Percentiles rank a stretch among this genome's conserved stretches.
Evolutionary conservation across 2,329 filamentous ascomycete genomes (phyloP).

Genomic region (Westerdykella sp.): DNA sequence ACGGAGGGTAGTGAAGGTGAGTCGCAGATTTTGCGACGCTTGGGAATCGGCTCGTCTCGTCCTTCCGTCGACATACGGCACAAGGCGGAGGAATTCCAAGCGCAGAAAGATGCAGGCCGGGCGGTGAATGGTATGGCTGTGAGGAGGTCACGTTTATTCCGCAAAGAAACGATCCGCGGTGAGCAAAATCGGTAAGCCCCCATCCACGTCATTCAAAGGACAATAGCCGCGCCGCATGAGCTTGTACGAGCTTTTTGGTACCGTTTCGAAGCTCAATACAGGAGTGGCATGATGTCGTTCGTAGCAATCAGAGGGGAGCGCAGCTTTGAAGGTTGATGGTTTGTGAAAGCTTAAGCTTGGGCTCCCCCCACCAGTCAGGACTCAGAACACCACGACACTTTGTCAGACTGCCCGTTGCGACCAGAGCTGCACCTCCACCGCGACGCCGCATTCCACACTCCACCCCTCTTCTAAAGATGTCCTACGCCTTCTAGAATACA

Average conservation of each 20-base stretch:
- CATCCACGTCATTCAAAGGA: slow-evolving; percentile 9
- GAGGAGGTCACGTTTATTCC: slow-evolving; percentile 15
- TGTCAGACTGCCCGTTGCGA: slow-evolving; percentile 4
- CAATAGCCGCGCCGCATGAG: no score
- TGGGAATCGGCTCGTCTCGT: slow-evolving; percentile 23
- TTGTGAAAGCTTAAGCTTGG: slow-evolving; percentile 1
- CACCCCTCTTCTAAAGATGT: slow-evolving; percentile 6
- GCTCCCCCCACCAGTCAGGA: not conserved
- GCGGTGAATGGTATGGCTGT: slow-evolving; percentile 1
- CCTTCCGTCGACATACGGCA: slow-evolving; percentile 28
- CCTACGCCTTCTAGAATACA: slow-evolving; percentile 21
- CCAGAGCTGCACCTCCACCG: slow-evolving; percentile 16
- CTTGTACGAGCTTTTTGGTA: no score
- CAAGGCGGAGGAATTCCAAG: slow-evolving; percentile 2
- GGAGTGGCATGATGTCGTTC: no score
- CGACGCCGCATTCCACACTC: slow-evolving; percentile 8
- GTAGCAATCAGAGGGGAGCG: slow-evolving; percentile 1
- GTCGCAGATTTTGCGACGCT: slow-evolving; percentile 24
- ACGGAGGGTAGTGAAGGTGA: slow-evolving; percentile 7
- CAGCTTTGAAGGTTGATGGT: slow-evolving; percentile 9
- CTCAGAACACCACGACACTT: no score
- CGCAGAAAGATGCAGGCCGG: not conserved
- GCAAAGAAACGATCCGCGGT: slow-evolving; percentile 19
- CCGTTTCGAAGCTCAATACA: no score
- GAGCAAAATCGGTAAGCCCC: slow-evolving; percentile 23